A percentile compares a stretch with the other conserved stretches of the same genome.
These are phyloP conservation scores for Leishmania arabica DNA, from an alignment of 208 protist genomes.

Conservation along the genomic window DNA sequence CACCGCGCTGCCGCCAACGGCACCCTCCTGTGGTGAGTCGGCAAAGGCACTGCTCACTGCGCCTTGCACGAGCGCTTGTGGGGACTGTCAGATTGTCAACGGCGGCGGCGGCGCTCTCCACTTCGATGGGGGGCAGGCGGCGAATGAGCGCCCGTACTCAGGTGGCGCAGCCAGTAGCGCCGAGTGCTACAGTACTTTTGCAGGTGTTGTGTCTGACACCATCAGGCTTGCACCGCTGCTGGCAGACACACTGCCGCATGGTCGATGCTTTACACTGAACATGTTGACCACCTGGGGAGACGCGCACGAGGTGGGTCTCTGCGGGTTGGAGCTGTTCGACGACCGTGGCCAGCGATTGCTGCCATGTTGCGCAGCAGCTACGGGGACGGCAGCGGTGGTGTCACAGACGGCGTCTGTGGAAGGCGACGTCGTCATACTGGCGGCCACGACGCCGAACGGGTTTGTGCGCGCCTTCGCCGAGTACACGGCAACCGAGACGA, in stretches of 20 bases:
- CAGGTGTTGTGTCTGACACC: neutral
- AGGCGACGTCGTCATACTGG: neutral
- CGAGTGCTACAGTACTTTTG: too few relatives aligned
- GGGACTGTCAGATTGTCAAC: neutral
- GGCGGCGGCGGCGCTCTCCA: neutral
- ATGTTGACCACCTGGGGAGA: slow-evolving; percentile 91
- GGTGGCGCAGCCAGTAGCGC: neutral
- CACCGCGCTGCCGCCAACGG: neutral
- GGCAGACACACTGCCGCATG: slow-evolving; percentile 45
- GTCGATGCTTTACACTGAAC: slow-evolving; percentile 64
- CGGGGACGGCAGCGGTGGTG: neutral
- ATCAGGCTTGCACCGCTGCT: slow-evolving; percentile 37
- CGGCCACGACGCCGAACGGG: slow-evolving; percentile 5
- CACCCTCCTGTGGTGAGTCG: neutral
- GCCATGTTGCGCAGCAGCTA: slow-evolving; percentile 13
- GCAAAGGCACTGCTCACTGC: neutral
- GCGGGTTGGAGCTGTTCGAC: slow-evolving; percentile 92
- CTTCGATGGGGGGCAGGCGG: neutral
- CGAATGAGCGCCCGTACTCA: neutral
- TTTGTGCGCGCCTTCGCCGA: slow-evolving; percentile 23
- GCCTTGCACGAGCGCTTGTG: neutral
- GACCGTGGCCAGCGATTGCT: slow-evolving; percentile 55
- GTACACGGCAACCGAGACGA: slow-evolving; percentile 34
- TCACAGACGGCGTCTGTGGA: slow-evolving; percentile 10
- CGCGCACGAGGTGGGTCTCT: slow-evolving; percentile 86